Evolutionary conservation across 352 stramenopile genomes (phyloP).

Genomic region (Pythium grandisporangium): DNA sequence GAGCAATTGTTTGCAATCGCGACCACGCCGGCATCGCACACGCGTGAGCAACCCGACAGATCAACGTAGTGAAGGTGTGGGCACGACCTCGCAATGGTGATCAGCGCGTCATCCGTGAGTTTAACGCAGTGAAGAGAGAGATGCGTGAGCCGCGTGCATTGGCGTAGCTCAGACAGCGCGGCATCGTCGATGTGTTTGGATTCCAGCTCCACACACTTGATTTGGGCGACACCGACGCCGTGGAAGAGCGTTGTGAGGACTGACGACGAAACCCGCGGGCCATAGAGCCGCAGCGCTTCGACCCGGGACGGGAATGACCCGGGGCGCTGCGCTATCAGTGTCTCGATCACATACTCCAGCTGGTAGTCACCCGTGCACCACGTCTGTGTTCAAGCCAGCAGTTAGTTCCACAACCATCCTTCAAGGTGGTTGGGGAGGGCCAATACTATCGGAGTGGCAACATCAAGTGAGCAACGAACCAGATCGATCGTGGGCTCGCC

Average conservation of each 20-base stretch:
- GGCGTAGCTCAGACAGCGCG: slow-evolving; percentile 25
- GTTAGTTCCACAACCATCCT: too few species aligned
- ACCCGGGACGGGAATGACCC: slow-evolving; percentile 20
- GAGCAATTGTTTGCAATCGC: slow-evolving; percentile 44
- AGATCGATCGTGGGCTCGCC: slow-evolving; percentile 37
- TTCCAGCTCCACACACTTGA: slow-evolving; percentile 49
- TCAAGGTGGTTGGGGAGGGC: too few species aligned
- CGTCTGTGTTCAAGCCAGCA: slow-evolving; percentile 30
- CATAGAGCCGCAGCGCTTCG: slow-evolving; percentile 48
- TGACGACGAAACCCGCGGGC: slow-evolving; percentile 32
- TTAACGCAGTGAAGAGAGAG: slow-evolving; percentile 69
- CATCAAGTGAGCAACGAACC: slow-evolving; percentile 31
- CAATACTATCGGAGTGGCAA: too few species aligned
- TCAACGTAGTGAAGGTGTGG: slow-evolving; percentile 37
- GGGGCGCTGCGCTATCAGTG: slow-evolving; percentile 13
- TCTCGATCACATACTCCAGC: slow-evolving; percentile 29
- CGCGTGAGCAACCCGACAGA: slow-evolving; percentile 59
- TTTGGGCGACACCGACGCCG: slow-evolving; percentile 20
- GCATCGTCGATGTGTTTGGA: slow-evolving; percentile 60
- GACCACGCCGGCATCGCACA: slow-evolving; percentile 73
- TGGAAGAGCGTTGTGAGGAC: slow-evolving; percentile 32
- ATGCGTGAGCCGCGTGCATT: slow-evolving; percentile 20
- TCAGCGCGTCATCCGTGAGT: slow-evolving; percentile 40
- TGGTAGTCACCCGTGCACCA: slow-evolving; percentile 64
- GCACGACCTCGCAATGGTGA: slow-evolving; percentile 29